Conservation (phyloP, 1,139 yeast species). For the Debaryomyces coudertii region DNA sequence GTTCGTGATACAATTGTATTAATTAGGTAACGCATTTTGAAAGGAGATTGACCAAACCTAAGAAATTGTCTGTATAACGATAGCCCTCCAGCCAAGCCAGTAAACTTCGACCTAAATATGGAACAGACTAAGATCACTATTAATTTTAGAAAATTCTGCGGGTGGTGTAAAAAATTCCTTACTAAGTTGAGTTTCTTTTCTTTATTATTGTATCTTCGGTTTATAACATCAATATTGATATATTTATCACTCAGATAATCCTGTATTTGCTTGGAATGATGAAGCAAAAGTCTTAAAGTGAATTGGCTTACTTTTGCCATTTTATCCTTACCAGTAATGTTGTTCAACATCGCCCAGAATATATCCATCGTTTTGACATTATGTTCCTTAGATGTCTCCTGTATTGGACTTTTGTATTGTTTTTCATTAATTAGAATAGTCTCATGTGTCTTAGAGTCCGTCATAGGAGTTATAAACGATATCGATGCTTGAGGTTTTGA, state of each 20-base stretch:
- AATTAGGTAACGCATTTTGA: conserved; percentile 44
- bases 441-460: conserved; percentile 7
- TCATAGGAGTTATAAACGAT: conserved; percentile 12
- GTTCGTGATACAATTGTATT: conserved; percentile 16
- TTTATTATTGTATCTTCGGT: conserved; percentile 36
- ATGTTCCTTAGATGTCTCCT: conserved; percentile 1
- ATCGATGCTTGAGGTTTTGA: conserved; percentile 8
- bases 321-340: conserved; percentile 70
- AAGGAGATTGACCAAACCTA: conserved; percentile 74
- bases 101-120: conserved; percentile 39
- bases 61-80: conserved; percentile 67
- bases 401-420: not conserved
- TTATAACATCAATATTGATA: conserved; percentile 35
- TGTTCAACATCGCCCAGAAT: conserved; percentile 54
- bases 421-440: conserved; percentile 5
- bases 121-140: conserved; percentile 36
- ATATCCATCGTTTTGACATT: conserved; percentile 36
- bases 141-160: conserved; percentile 43
- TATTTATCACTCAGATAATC: conserved; percentile 37
- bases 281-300: conserved; percentile 53
- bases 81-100: conserved; percentile 53
- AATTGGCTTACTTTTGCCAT: conserved; percentile 67
- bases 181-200: conserved; percentile 39
- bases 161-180: conserved; percentile 43
- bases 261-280: conserved; percentile 50